Evolutionary conservation across 2,329 filamentous ascomycete genomes (phyloP).

Genomic region (Claviceps sp.): DNA sequence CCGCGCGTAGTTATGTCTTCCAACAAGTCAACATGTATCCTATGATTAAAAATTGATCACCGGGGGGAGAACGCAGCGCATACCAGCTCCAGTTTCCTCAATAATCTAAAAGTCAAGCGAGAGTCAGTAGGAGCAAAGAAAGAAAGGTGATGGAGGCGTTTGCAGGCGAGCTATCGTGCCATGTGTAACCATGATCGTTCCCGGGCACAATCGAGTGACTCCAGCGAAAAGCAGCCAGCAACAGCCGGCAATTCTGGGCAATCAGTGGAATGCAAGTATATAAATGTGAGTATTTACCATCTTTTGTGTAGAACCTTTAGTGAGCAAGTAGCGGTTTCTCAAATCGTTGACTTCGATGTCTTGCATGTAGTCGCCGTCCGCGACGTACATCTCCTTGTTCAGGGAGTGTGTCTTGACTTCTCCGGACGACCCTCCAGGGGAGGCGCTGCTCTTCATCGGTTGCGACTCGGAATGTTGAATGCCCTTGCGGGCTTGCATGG

Average conservation of each 20-base stretch:
- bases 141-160: slow-evolving; percentile 32
- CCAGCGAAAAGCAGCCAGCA: slow-evolving; percentile 13
- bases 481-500: slow-evolving; percentile 73
- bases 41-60: slow-evolving; percentile 14
- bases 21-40: slow-evolving; percentile 37
- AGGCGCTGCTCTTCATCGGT: slow-evolving; percentile 42
- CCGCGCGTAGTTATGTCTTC: slow-evolving; percentile 97
- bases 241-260: slow-evolving; percentile 20
- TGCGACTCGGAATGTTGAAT: slow-evolving; percentile 85
- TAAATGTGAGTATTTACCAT: slow-evolving; percentile 79
- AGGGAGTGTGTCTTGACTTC: slow-evolving; percentile 6
- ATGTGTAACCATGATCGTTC: slow-evolving; percentile 60
- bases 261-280: slow-evolving; percentile 25
- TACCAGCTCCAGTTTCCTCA: slow-evolving; percentile 99
- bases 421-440: slow-evolving; percentile 1
- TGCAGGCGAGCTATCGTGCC: slow-evolving; percentile 49
- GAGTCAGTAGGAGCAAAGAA: slow-evolving; percentile 87
- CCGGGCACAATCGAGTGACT: slow-evolving; percentile 13
- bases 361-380: slow-evolving; percentile 95
- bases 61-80: slow-evolving; percentile 36
- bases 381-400: slow-evolving; percentile 65
- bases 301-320: slow-evolving; percentile 94
- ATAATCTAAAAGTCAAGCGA: slow-evolving; percentile 87
- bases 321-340: slow-evolving; percentile 91
- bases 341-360: slow-evolving; percentile 98